Evolutionary conservation across 2,329 filamentous ascomycete species (phyloP), one percentile per base, ranked within the genome.

Genomic region (Calonectria hongkongensis): DNA sequence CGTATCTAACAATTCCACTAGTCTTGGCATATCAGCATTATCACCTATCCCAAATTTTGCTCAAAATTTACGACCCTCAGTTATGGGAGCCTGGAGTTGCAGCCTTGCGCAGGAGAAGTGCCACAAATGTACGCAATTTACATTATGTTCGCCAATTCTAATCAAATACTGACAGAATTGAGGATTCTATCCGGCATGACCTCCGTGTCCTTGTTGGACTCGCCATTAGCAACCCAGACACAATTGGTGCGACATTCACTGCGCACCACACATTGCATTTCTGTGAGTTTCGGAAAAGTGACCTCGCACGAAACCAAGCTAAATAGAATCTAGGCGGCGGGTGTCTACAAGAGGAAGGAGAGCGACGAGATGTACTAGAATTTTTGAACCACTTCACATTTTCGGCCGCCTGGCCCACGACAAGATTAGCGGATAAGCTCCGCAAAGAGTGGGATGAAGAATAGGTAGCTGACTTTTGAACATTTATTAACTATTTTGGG

Each of bases 21-120:
- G 47, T 50, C 2, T 50, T 50, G 21, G 47, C 47, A 13, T 50
- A 50, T 27, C 47, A 50, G 9, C 47, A 50, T 50, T 50, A 50
- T 15, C 47, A 50, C 10, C 21, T 27, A 13, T 50, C 47, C 21
- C 47, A 50, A 21, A 21, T 50, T 9, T 10, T 50, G 21, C 47
- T 50, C 25, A 50, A 50, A n/a, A 50, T 50, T 5, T 50, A 50
- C 47, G 47, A 50, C 15, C 47, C 47, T 21, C 21, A 50, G 10
- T 13, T 50, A 27, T 50, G 47, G 47, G 47, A 50, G 10, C 47
- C 47, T 2, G 47, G 47, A 9, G 47, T 50, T 6, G 47, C 47
- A 50, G 47, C 47, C 9, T 27, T 50, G 21, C 47, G 47, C 4
- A 21, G 25, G 12, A 10, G 47, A 25, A 50, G 47, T 50, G 47